A percentile compares a stretch with the other conserved stretches of the same genome.
Conservation (phyloP, 2,329 filamentous ascomycete genomes). For the Scopulariopsis brevicaulis region DNA sequence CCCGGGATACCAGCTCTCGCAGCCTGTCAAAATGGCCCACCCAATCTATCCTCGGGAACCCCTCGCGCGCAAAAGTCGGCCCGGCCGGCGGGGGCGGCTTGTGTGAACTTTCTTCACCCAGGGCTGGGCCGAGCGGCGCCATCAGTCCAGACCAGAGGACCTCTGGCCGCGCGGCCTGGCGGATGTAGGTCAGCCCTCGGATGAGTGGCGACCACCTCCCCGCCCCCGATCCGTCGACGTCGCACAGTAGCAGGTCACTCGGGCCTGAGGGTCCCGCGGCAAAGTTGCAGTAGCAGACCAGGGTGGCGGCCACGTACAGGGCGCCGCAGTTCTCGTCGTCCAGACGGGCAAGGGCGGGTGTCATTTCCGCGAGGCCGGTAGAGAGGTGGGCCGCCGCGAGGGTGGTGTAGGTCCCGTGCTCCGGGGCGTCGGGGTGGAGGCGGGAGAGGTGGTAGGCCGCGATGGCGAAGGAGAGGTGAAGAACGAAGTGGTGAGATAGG, state of each 20-base stretch:
- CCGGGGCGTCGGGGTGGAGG: not conserved
- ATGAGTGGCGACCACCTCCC: conserved; percentile 4
- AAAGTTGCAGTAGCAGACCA: conserved; percentile 18
- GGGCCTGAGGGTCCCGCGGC: conserved; percentile 16
- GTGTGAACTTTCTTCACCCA: not conserved
- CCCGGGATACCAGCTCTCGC: not conserved
- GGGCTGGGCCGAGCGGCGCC: not conserved
- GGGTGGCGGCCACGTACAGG: conserved; percentile 14
- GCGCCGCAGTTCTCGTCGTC: conserved; percentile 17
- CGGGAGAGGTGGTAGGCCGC: conserved; percentile 15
- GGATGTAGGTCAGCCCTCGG: conserved; percentile 5
- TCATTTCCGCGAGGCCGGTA: conserved; percentile 14
- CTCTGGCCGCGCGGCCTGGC: not conserved
- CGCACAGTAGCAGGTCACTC: conserved; percentile 16
- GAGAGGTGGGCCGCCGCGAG: conserved; percentile 14
- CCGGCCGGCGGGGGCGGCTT: not conserved
- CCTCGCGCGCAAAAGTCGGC: conserved; percentile 1
- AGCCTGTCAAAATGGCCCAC: not conserved
- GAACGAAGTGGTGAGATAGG: conserved; percentile 15
- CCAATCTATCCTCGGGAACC: not conserved
- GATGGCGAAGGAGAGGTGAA: conserved; percentile 16
- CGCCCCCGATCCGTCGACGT: conserved; percentile 8
- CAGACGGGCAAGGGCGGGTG: conserved; percentile 11
- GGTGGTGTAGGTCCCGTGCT: conserved; percentile 9
- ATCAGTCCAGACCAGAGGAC: conserved; percentile 5